Percentiles rank a stretch among this genome's conserved stretches.
phyloP scores from a whole-genome alignment of 192 early-diverging fungal genomes.

The Entrophospora sp. region DNA sequence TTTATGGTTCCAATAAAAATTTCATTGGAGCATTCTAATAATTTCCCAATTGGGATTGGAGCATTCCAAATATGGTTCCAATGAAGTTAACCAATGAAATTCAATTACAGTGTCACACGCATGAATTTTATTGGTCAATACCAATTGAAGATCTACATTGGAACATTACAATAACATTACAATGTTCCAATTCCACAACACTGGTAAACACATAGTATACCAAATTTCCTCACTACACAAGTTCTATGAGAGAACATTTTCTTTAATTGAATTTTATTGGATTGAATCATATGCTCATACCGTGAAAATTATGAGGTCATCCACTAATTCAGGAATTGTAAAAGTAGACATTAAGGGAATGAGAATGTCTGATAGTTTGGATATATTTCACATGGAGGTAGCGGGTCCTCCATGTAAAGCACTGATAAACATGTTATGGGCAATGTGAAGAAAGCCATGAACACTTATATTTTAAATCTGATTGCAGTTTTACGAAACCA shows the following conservation, averaged over 20 bases:
- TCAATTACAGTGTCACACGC: no score
- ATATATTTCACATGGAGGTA: conserved; percentile 11
- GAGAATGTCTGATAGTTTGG: conserved; percentile 12
- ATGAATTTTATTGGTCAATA: no score
- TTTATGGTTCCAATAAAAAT: no score
- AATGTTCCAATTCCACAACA: not conserved
- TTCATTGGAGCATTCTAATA: no score
- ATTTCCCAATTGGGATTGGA: no score
- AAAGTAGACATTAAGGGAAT: conserved; percentile 8
- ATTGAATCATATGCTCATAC: not conserved
- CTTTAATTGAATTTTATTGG: conserved; percentile 14
- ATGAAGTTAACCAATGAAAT: no score
- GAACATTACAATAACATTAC: not conserved
- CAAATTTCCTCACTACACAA: conserved; percentile 14
- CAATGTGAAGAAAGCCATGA: conserved; percentile 13
- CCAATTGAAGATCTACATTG: no score
- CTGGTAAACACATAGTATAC: conserved; percentile 14
- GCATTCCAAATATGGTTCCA: no score
- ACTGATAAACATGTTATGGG: conserved; percentile 2
- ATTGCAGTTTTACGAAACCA: conserved; percentile 15
- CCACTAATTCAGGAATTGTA: conserved; percentile 14
- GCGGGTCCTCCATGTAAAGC: conserved; percentile 14
- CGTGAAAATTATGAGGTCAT: conserved; percentile 17
- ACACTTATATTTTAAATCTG: conserved; percentile 14
- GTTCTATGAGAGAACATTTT: conserved; percentile 18